Evolutionary conservation across 371 early-diverging fungal species (phyloP).

Genomic region (Mortierella sp.): DNA sequence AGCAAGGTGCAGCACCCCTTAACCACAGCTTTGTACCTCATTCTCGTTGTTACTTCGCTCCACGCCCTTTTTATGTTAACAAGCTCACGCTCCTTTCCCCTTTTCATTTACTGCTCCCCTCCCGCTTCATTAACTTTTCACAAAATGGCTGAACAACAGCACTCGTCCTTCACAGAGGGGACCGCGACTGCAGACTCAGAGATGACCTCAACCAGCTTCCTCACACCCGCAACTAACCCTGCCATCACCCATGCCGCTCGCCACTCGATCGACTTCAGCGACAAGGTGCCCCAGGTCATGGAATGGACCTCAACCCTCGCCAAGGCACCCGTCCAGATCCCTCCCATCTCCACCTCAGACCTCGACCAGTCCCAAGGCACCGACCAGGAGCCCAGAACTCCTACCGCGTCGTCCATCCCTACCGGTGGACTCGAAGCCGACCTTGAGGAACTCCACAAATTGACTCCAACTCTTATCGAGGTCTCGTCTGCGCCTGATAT

Average conservation of each 20-base stretch:
- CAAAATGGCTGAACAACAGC: conserved; percentile 21
- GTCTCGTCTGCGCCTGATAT: conserved; percentile 45
- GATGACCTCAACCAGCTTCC: conserved; percentile 44
- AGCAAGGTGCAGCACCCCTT: too few relatives aligned
- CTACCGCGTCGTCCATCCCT: conserved; percentile 26
- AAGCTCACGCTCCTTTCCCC: neutral
- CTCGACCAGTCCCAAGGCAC: conserved; percentile 1
- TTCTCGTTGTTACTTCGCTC: too few relatives aligned
- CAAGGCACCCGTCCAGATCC: conserved; percentile 26
- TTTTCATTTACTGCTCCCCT: neutral
- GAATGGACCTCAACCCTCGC: conserved; percentile 49
- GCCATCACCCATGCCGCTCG: conserved; percentile 19
- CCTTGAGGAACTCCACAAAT: conserved; percentile 42
- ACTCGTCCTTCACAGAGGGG: conserved; percentile 17
- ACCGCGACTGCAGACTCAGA: neutral
- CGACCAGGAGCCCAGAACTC: conserved; percentile 29
- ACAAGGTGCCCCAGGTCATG: conserved; percentile 56
- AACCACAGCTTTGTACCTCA: too few relatives aligned
- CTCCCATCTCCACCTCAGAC: conserved; percentile 29
- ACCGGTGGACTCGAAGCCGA: conserved; percentile 27
- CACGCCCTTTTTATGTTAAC: too few relatives aligned
- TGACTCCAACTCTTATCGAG: conserved; percentile 47
- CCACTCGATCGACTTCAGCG: conserved; percentile 49
- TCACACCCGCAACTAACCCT: conserved; percentile 53
- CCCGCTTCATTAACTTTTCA: neutral